These are phyloP conservation scores for Termitomyces sp. DNA, from an alignment of 768 basidiomycete genomes.

Conservation along the genomic window DNA sequence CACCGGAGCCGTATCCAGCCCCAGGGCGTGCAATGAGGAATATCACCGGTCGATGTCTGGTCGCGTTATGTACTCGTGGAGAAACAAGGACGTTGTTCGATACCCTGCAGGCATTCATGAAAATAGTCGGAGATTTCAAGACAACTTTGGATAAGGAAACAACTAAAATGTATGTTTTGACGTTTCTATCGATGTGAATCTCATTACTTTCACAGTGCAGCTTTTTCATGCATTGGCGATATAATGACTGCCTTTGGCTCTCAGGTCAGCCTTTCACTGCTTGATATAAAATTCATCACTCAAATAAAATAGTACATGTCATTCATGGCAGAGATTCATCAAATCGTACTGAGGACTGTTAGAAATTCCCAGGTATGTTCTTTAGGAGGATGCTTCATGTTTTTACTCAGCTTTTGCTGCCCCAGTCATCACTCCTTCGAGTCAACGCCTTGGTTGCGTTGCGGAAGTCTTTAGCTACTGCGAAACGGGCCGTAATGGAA, in stretches of 20 bases:
- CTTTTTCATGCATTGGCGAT: slow-evolving; percentile 84
- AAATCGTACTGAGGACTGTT: slow-evolving; percentile 58
- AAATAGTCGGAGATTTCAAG: slow-evolving; percentile 70
- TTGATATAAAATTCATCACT: not conserved
- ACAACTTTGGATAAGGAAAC: slow-evolving; percentile 48
- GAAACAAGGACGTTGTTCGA: slow-evolving; percentile 88
- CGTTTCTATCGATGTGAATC: not conserved
- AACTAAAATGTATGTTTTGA: slow-evolving; percentile 54
- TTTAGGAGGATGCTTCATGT: not conserved
- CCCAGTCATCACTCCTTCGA: slow-evolving; percentile 73
- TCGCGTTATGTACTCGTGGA: slow-evolving; percentile 67
- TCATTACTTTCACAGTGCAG: slow-evolving; percentile 46
- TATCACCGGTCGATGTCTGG: slow-evolving; percentile 71
- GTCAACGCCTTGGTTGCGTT: slow-evolving; percentile 76
- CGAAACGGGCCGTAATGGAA: slow-evolving; percentile 83
- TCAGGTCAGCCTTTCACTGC: slow-evolving; percentile 48
- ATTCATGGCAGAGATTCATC: slow-evolving; percentile 80
- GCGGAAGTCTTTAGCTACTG: slow-evolving; percentile 72
- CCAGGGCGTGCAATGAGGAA: slow-evolving; percentile 87
- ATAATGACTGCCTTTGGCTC: slow-evolving; percentile 80
- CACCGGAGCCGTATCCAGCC: slow-evolving; percentile 60
- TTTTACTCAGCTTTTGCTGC: slow-evolving; percentile 2
- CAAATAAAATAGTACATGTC: slow-evolving; percentile 75
- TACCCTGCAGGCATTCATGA: slow-evolving; percentile 72
- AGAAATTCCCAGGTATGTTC: slow-evolving; percentile 66